These are phyloP conservation scores for Solanum aculeatissimum DNA, from an alignment of 305 asterid genomes.

Conservation along the genomic window DNA sequence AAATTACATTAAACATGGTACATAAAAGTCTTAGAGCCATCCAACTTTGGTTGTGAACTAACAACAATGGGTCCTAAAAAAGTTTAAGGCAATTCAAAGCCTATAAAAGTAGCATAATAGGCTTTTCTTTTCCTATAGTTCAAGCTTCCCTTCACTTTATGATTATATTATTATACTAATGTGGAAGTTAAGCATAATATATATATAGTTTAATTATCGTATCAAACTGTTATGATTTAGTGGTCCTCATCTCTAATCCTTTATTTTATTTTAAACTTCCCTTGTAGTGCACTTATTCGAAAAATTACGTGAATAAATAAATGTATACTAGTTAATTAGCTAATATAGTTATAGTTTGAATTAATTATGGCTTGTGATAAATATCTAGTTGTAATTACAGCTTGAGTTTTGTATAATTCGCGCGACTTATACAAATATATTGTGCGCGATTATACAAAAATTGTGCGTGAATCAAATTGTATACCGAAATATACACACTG, in stretches of 20 bases:
- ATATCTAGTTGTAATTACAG: too few species aligned
- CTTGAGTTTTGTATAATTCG: too few species aligned
- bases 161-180: neutral
- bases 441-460: too few species aligned
- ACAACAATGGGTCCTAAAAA: neutral
- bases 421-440: too few species aligned
- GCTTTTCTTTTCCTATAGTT: constrained; percentile 34
- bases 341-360: too few species aligned
- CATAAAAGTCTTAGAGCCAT: neutral
- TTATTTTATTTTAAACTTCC: neutral
- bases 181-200: constrained; percentile 1
- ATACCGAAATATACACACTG: too few species aligned
- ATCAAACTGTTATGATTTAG: constrained; percentile 39
- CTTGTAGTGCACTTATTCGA: neutral
- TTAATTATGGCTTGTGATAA: too few species aligned
- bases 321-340: too few species aligned
- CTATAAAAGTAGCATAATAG: constrained; percentile 23
- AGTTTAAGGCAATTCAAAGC: constrained; percentile 6
- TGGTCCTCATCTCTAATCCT: constrained; percentile 30
- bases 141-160: constrained; percentile 5
- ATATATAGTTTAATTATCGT: constrained; percentile 13
- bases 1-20: neutral
- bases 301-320: too few species aligned
- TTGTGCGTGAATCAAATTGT: too few species aligned
- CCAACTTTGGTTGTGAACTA: neutral